A percentile compares a stretch with the other conserved stretches of the same genome.
Evolutionary conservation across 1,284 basidiomycete species (phyloP).

Genomic region (Trichosporon asahii): DNA sequence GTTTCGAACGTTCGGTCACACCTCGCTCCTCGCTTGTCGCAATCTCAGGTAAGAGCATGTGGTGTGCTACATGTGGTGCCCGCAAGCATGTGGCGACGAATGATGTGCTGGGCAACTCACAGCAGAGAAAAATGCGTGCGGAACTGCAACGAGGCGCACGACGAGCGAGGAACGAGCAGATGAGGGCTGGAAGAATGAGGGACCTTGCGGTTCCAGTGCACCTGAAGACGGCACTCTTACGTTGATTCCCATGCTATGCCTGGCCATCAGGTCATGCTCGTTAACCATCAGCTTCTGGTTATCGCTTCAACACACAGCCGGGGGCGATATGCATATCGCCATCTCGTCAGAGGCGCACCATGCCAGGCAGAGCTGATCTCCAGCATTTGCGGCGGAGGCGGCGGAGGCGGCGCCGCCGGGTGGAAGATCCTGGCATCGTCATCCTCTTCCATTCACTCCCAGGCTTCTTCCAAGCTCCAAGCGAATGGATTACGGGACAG

Average conservation of each 20-base stretch:
- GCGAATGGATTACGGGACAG: background rate
- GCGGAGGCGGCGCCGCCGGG: background rate
- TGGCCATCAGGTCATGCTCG: background rate
- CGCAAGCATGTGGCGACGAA: background rate
- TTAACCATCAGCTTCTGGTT: background rate
- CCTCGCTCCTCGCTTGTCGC: background rate
- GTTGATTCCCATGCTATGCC: background rate
- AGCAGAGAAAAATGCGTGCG: background rate
- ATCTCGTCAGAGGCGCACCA: background rate
- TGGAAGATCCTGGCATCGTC: background rate
- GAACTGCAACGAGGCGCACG: background rate
- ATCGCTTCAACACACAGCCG: background rate
- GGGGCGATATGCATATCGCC: background rate
- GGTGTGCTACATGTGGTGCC: background rate
- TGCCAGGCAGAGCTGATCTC: background rate
- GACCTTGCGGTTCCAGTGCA: background rate
- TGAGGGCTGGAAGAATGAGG: background rate
- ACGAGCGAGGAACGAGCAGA: background rate
- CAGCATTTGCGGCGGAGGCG: no score
- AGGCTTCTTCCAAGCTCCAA: background rate
- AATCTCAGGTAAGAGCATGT: background rate
- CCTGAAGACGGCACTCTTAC: background rate
- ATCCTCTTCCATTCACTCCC: background rate
- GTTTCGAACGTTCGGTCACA: background rate
- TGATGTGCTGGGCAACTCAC: background rate